These are phyloP conservation scores for Penicillium paradoxum DNA, from an alignment of 495 filamentous ascomycete genomes.

Conservation along the genomic window DNA sequence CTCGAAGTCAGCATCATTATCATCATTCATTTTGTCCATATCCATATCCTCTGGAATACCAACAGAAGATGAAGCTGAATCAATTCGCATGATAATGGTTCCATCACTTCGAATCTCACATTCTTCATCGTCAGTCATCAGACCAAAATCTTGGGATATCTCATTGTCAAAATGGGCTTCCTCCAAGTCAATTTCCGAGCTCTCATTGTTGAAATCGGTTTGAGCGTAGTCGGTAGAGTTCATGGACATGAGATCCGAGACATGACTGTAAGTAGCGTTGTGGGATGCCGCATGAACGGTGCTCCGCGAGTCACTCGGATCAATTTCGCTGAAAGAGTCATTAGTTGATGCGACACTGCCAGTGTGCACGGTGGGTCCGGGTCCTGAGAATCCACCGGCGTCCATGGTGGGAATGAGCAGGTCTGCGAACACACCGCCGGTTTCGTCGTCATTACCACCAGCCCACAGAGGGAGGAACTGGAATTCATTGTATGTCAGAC, in stretches of 20 bases:
- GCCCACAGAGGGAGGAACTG: conserved; percentile 53
- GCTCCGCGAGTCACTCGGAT: conserved; percentile 25
- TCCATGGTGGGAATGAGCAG: conserved; percentile 36
- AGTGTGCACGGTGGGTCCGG: conserved; percentile 41
- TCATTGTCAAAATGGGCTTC: background rate
- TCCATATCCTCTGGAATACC: conserved; percentile 8
- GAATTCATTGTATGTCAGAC: conserved; percentile 46
- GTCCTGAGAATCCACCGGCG: conserved; percentile 36
- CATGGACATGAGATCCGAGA: conserved; percentile 27
- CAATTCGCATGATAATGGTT: conserved; percentile 8
- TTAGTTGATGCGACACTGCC: conserved; percentile 25
- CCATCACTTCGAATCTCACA: background rate
- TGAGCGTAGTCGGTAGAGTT: conserved; percentile 9
- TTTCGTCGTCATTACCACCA: conserved; percentile 51
- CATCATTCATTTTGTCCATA: background rate
- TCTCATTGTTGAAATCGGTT: background rate
- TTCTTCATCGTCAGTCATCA: background rate
- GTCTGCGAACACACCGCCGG: conserved; percentile 47
- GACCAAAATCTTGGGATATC: background rate
- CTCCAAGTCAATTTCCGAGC: background rate
- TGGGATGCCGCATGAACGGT: conserved; percentile 34
- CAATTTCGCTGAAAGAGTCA: conserved; percentile 22
- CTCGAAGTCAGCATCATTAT: conserved; percentile 8
- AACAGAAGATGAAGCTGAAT: background rate
- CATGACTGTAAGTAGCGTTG: conserved; percentile 26